Evolutionary conservation across 2,329 filamentous ascomycete species (phyloP), one percentile per base, ranked within the genome.

Genomic region (Colletotrichum euphorbiae): DNA sequence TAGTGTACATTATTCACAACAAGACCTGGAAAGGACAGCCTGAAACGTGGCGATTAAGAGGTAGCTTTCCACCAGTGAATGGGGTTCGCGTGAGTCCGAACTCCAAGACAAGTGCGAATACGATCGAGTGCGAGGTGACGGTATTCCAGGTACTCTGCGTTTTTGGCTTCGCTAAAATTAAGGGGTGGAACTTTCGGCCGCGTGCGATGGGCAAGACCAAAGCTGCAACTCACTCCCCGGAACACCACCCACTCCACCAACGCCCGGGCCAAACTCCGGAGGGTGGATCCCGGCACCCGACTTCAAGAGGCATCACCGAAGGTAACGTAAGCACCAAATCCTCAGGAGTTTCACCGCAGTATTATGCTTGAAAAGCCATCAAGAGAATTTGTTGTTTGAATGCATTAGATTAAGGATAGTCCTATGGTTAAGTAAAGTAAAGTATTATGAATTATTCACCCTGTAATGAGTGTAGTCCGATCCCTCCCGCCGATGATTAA

Each of bases 381-480:
- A 9, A 19, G 5, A n/a, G 7, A 17, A 28, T 19, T 6, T 43
- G n/a, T n/a, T 43, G 40, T 24, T 17, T 43, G n/a, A 28, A 57
- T n/a, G 38, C 17, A 42, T 24, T 57, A 43, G 13, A 31, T 42
- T 43, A 42, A 57, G 19, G 54, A 57, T 57, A 57, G 54, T 57
- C 36, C 31, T 31, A 9, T 15, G 38, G 8, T 17, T 12, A 40
- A 31, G 55, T 31, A 62, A 9, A 65, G 48, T 50, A 42, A 17
- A 65, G 40, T 54, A 62, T 45, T 60, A 46, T 17, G 3, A 38
- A 48, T 55, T 40, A 43, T 43, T 12, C 31, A 61, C 57, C 48
- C 56, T 12, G 28, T n/a, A 66, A 62, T 19, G 58, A 66, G 50
- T 48, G 63, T 48, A 55, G 24, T 43, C 24, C 17, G 13, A 38